Evolutionary conservation across 2,329 filamentous ascomycete genomes (phyloP), one percentile per base, ranked within the genome.

Genomic region (Fusarium sp.): DNA sequence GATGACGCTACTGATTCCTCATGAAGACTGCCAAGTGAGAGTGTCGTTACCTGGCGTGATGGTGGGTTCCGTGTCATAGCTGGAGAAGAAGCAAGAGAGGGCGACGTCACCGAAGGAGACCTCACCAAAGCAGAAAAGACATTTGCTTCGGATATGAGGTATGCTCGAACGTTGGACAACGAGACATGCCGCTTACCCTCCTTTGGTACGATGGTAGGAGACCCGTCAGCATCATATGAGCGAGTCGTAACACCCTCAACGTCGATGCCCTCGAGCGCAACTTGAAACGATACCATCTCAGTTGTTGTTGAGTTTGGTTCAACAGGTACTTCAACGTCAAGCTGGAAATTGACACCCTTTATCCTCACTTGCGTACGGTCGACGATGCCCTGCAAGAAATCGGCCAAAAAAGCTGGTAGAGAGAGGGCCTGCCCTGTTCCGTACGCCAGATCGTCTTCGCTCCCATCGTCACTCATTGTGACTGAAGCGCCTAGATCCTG

Each of bases 341-440:
- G 80, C 71, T 90, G 88, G 66, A 94, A 85, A 13, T 84, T 85
- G 57, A 95, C 85, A 26, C 88, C 85, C 50, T 85, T 86, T 60
- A 95, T 88, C 49, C 83, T 84, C 26, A 95, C 80, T 75, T 92
- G 88, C 57, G 91, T 84, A 44, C 92, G 86, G 78, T 96, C 92
- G 26, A 91, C 81, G 48, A 94, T 88, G 29, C 92, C 91, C 69
- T 93, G 90, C 8, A 95, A 79, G 69, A 93, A 93, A 68, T 87
- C 88, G 41, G 90, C 87, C 46, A 96, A 81, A 68, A 94, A 93
- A 1, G 82, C 83, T 8, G 92, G 92, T 7, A 95, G 81, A 3
- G 89, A 89, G 31, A 94, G 81, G 2, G 88, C 81, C 69, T 92
- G 87, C 3, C 92, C 92, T 23, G 91, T 93, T n/a, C 92, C 92